Conservation (phyloP, 1,139 yeast species). For the Hanseniaspora sp. region DNA sequence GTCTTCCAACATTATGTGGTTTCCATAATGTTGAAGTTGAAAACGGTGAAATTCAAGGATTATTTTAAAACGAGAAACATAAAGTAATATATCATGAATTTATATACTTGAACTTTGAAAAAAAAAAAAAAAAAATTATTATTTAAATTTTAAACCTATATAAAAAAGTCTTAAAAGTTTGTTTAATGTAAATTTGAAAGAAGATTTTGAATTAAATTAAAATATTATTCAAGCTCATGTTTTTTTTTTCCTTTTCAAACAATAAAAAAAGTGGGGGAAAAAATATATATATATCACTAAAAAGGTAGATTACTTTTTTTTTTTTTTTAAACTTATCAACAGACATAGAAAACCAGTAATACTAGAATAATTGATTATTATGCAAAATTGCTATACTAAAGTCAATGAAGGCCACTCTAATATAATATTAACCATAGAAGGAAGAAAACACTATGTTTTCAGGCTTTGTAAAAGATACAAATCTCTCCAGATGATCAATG, state of each 20-base stretch:
- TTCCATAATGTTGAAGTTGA: constrained; percentile 95
- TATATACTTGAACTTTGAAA: no score
- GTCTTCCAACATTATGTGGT: constrained; percentile 92
- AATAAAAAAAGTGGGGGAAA: no score
- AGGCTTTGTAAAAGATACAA: constrained; percentile 8
- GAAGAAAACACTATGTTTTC: neutral
- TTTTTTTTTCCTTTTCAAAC: neutral
- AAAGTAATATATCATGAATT: neutral
- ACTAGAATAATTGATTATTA: no score
- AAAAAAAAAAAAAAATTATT: no score
- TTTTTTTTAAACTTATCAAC: neutral
- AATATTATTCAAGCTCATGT: no score
- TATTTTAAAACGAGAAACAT: no score
- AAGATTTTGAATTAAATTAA: no score
- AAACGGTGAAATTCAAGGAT: constrained; percentile 88
- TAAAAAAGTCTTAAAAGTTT: no score
- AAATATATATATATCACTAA: no score
- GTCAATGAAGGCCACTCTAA: constrained; percentile 11
- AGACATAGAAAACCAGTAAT: neutral
- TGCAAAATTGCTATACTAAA: neutral
- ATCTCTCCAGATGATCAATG: neutral
- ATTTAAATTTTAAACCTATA: no score
- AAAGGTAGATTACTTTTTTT: neutral
- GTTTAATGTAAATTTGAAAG: neutral
- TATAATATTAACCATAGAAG: neutral